These are phyloP conservation scores for Collybia sp. DNA, from an alignment of 768 basidiomycete genomes.

Conservation along the genomic window DNA sequence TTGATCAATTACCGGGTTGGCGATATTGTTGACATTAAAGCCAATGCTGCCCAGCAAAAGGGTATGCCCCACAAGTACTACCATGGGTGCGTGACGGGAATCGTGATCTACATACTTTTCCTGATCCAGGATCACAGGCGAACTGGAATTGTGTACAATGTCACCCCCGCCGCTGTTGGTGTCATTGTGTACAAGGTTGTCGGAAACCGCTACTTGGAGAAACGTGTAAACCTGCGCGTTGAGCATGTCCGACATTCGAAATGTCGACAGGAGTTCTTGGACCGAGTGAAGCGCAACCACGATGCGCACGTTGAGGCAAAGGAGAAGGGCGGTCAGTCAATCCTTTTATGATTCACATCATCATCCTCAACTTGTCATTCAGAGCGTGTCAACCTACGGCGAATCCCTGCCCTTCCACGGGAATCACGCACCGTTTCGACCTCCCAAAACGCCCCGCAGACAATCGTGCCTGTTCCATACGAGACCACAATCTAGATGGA, in stretches of 20 bases:
- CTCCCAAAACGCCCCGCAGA: slow-evolving; percentile 79
- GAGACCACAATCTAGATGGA: slow-evolving; percentile 89
- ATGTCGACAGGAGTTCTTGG: slow-evolving; percentile 96
- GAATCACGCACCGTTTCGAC: slow-evolving; percentile 71
- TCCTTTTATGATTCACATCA: background rate
- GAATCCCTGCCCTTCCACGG: slow-evolving; percentile 80
- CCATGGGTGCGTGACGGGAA: slow-evolving; percentile 68
- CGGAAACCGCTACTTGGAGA: slow-evolving; percentile 98
- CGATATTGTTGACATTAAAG: slow-evolving; percentile 99
- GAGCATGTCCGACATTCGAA: slow-evolving; percentile 97
- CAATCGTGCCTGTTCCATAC: slow-evolving; percentile 89
- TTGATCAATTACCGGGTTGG: slow-evolving; percentile 91
- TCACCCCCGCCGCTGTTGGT: slow-evolving; percentile 90
- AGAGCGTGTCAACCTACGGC: slow-evolving; percentile 85
- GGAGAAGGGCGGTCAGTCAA: slow-evolving; percentile 78
- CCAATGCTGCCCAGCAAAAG: slow-evolving; percentile 98
- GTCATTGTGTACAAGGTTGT: slow-evolving; percentile 98
- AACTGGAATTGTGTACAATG: slow-evolving; percentile 98
- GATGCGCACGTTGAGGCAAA: slow-evolving; percentile 79
- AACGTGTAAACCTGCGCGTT: slow-evolving; percentile 96
- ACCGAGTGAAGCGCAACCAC: slow-evolving; percentile 91
- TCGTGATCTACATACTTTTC: background rate
- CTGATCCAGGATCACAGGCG: slow-evolving; percentile 48
- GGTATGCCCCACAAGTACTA: slow-evolving; percentile 99
- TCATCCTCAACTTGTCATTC: slow-evolving; percentile 6